These are phyloP conservation scores for Hypoxylon fragiforme DNA, from an alignment of 495 filamentous ascomycete genomes.

Conservation along the genomic window DNA sequence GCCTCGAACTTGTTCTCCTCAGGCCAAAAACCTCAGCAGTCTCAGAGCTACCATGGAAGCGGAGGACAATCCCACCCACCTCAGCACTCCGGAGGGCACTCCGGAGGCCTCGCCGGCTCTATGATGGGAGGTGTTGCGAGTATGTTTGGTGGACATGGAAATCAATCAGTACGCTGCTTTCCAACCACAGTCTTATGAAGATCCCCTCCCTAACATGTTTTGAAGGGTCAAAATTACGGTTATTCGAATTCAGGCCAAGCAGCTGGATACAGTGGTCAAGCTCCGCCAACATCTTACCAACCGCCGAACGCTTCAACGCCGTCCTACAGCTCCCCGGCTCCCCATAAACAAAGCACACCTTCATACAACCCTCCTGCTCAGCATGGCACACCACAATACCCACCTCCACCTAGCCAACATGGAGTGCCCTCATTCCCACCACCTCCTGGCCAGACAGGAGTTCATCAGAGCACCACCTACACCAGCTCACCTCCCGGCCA, in stretches of 20 bases:
- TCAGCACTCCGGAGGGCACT: conserved; percentile 37
- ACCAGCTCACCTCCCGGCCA: conserved; percentile 35
- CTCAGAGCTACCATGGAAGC: conserved; percentile 39
- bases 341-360: conserved; percentile 35
- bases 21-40: conserved; percentile 42
- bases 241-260: conserved; percentile 53
- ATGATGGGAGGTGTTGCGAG: conserved; percentile 49
- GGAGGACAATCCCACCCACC: conserved; percentile 38
- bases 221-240: conserved; percentile 49
- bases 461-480: conserved; percentile 34
- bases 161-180: conserved; percentile 34
- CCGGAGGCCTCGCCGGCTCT: conserved; percentile 45
- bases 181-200: not conserved
- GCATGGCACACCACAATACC: conserved; percentile 30
- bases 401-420: conserved; percentile 35
- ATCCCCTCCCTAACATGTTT: conserved; percentile 19
- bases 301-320: conserved; percentile 36
- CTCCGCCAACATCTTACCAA: conserved; percentile 55
- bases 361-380: conserved; percentile 27
- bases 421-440: conserved; percentile 31
- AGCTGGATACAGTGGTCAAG: conserved; percentile 51
- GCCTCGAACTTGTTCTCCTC: conserved; percentile 51
- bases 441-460: conserved; percentile 21
- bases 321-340: conserved; percentile 35
- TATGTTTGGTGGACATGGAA: conserved; percentile 47